phyloP scores from a whole-genome alignment of 306 rosid species.

The Acmispon strigosus region DNA sequence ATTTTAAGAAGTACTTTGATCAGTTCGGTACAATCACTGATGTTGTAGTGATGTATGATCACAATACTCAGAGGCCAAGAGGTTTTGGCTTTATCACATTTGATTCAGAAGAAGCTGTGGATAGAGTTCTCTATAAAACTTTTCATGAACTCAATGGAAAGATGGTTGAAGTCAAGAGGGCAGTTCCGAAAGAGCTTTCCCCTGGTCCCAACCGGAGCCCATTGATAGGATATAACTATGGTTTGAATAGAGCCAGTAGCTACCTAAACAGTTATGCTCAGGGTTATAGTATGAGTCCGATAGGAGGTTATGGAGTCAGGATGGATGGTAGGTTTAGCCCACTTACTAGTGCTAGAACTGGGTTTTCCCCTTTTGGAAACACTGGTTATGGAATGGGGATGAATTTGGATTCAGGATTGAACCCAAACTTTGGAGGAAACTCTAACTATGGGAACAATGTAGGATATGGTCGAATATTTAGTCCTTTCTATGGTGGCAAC shows the following conservation, averaged over 20 bases:
- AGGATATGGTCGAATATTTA: conserved; percentile 74
- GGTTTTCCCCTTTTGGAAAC: conserved; percentile 63
- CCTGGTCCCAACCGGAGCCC: conserved; percentile 80
- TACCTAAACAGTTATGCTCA: conserved; percentile 71
- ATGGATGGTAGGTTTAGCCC: conserved; percentile 86
- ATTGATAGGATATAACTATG: conserved; percentile 66
- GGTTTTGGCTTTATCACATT: conserved; percentile 96
- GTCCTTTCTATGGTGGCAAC: conserved; percentile 65
- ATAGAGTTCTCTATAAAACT: conserved; percentile 76
- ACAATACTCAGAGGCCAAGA: conserved; percentile 97
- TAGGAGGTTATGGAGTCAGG: conserved; percentile 82
- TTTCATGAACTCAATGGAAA: conserved; percentile 96
- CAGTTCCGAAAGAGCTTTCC: conserved; percentile 93
- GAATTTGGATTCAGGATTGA: conserved; percentile 75
- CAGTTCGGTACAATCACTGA: conserved; percentile 88
- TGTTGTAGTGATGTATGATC: conserved; percentile 98
- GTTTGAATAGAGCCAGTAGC: conserved; percentile 67
- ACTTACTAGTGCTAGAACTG: conserved; percentile 61
- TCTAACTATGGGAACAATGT: conserved; percentile 62
- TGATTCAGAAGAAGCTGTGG: conserved; percentile 93
- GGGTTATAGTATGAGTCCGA: conserved; percentile 70
- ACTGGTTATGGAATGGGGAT: conserved; percentile 69
- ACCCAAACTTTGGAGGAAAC: conserved; percentile 64
- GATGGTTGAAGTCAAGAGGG: conserved; percentile 97
- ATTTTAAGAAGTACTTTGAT: conserved; percentile 88